Conservation (phyloP, 768 basidiomycete species). For the Suillus lakei region DNA sequence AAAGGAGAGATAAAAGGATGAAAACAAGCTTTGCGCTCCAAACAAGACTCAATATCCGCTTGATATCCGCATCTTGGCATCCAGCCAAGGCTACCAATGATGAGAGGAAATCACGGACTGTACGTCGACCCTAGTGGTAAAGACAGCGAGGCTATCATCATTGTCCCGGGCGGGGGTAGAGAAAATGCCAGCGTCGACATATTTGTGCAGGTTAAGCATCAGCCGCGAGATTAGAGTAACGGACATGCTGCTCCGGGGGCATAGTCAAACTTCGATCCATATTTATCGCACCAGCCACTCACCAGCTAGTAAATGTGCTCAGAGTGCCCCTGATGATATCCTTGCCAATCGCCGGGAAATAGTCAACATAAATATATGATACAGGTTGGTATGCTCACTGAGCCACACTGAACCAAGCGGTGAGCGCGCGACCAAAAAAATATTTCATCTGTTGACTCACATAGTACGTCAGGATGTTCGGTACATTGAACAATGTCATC, state of each 20-base stretch:
- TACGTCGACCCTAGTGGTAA: not conserved
- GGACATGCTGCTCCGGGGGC: not conserved
- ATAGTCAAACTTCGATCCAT: not conserved
- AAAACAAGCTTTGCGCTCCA: not conserved
- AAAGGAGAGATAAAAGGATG: not conserved
- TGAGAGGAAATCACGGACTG: not conserved
- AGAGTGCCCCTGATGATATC: not conserved
- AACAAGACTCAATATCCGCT: too few species aligned
- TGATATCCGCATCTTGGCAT: not conserved
- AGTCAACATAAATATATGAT: not conserved
- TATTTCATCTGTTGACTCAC: not conserved
- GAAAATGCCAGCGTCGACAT: not conserved
- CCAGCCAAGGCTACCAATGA: not conserved
- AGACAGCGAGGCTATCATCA: not conserved
- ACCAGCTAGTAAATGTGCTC: constrained; percentile 2
- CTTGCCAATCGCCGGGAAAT: not conserved
- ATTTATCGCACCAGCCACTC: not conserved
- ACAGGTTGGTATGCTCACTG: not conserved
- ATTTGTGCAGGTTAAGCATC: not conserved
- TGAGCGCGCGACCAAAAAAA: not conserved
- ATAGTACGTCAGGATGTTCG: not conserved
- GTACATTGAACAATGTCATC: not conserved
- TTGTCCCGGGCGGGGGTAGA: not conserved
- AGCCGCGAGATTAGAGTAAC: not conserved
- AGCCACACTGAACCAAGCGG: not conserved